Percentiles rank a stretch among this genome's conserved stretches.
These are phyloP conservation scores for Xylariaceae sp. DNA, from an alignment of 2,329 filamentous ascomycete species.

Conservation along the genomic window DNA sequence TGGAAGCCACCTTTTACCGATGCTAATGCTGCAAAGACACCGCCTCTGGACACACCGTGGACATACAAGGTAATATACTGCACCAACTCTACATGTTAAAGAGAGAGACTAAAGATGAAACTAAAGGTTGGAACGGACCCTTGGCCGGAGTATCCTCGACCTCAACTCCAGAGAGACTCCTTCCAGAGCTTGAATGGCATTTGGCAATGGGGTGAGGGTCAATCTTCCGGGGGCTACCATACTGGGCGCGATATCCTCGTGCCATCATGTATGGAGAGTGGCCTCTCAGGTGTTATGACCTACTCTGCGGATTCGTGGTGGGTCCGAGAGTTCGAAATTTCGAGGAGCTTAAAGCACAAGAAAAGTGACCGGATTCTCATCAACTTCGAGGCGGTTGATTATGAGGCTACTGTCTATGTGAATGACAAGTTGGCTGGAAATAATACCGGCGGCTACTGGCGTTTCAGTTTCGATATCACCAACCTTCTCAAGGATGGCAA, in stretches of 20 bases:
- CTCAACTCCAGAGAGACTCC: slow-evolving; percentile 50
- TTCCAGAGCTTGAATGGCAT: slow-evolving; percentile 60
- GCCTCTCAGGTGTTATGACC: slow-evolving; percentile 47
- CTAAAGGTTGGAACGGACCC: slow-evolving; percentile 47
- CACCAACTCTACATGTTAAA: too few species aligned
- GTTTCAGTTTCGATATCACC: slow-evolving; percentile 60
- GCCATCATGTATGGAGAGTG: slow-evolving; percentile 32
- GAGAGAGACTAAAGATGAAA: too few species aligned
- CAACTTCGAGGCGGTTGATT: slow-evolving; percentile 60
- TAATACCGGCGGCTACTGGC: slow-evolving; percentile 60
- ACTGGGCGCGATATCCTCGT: slow-evolving; percentile 18
- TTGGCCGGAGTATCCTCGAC: slow-evolving; percentile 58
- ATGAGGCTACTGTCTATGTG: slow-evolving; percentile 56
- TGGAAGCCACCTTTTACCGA: neutral
- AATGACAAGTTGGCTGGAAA: slow-evolving; percentile 52
- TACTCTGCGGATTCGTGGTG: slow-evolving; percentile 47
- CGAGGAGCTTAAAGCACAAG: slow-evolving; percentile 40
- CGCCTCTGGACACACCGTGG: slow-evolving; percentile 18
- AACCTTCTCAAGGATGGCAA: slow-evolving; percentile 40
- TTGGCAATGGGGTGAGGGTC: slow-evolving; percentile 49
- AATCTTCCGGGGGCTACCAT: slow-evolving; percentile 2
- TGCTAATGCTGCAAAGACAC: slow-evolving; percentile 11
- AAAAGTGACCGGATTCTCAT: slow-evolving; percentile 43
- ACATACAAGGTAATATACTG: too few species aligned
- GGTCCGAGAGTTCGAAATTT: slow-evolving; percentile 49